Evolutionary conservation across 2,329 filamentous ascomycete genomes (phyloP), one percentile per base, ranked within the genome.

Genomic region (Trichoderma sp.): DNA sequence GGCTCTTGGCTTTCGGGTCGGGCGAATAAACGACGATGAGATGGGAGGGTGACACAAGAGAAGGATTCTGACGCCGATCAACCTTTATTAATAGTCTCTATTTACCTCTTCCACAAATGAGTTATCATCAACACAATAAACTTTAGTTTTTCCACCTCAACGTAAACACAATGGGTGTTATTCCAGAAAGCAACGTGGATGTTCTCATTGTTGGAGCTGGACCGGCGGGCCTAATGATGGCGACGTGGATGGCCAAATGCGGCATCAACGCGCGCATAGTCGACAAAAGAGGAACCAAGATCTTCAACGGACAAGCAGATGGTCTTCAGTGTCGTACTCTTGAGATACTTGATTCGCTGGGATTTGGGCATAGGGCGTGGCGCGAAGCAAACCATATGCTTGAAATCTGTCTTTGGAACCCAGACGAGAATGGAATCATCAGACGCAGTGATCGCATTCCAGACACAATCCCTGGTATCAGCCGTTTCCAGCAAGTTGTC

Each of bases 401-500:
- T 4, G 63, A 66, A 32, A 56, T 66, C 15, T 56, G 43, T 26
- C 43, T 66, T 26, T 66, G 63, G 63, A 56, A 56, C 11, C 43
- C 63, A 9, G 63, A 66, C 12, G 43, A 26, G 7, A 56, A 66
- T 36, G 63, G 63, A 26, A 21, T 51, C 15, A 66, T 66, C n/a
- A 34, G 15, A 56, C 43, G 63, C 5, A 56, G 43, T 24, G 43
- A 66, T 32, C 47, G 47, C 2, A 66, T 56, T 34, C 28, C 47
- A 3, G 63, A 66, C 21, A 66, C 63, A 3, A 56, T 56, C 24
- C 63, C 63, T 18, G 63, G 63, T 8, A 36, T 66, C 30, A 66
- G 63, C 11, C 63, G 47, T 9, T 56, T 56, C 5, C 63, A 56
- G 15, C 63, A 73, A 62, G 72, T 73, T 51, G 69, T 71, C 8